Evolutionary conservation across 2,329 filamentous ascomycete species (phyloP), one percentile per base, ranked within the genome.

Genomic region (Chaetomiaceae sp.): DNA sequence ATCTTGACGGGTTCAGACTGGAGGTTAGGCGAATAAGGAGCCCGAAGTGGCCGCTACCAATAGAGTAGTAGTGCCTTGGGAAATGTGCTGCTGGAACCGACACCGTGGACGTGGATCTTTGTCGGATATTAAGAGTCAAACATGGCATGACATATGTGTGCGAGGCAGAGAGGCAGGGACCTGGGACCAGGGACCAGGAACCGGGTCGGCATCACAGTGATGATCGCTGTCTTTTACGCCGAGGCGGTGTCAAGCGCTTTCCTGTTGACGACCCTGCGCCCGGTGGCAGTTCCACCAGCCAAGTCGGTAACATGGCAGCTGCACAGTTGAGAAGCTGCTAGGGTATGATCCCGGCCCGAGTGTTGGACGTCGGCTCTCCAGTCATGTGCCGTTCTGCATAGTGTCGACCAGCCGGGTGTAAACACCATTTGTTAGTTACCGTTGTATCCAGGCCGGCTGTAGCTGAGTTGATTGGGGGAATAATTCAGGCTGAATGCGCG

Each of bases 401-500:
- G 5, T 25, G 20, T 16, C 32, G 29, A 14, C 30, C 48, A 16
- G 30, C 11, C 13, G 32, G 29, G 10, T n/a, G 42, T 8, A 14
- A n/a, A n/a, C n/a, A n/a, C n/a, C n/a, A n/a, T n/a, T n/a, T n/a
- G 29, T 16, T 33, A 1, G 13, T 42, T 36, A 10, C 27, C 21
- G 32, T 30, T 25, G n/a, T 9, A 23, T 36, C 21, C 25, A 10
- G n/a, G n/a, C 7, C 5, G 13, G n/a, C 10, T 20, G 11, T 21
- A 13, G n/a, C 6, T 20, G 10, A 7, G 16, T 1, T 53, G 30
- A 53, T 53, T 53, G 50, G 50, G 23, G 36, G 43, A 33, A 16
- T 43, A 43, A 48, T 53, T 53, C 43, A 36, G 50, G 37, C 30
- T 53, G 34, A 42, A 48, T 36, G 6, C 13, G 16, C 30, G n/a